These are phyloP conservation scores for Raffaelea arxii DNA, from an alignment of 2,329 filamentous ascomycete genomes.

Conservation along the genomic window DNA sequence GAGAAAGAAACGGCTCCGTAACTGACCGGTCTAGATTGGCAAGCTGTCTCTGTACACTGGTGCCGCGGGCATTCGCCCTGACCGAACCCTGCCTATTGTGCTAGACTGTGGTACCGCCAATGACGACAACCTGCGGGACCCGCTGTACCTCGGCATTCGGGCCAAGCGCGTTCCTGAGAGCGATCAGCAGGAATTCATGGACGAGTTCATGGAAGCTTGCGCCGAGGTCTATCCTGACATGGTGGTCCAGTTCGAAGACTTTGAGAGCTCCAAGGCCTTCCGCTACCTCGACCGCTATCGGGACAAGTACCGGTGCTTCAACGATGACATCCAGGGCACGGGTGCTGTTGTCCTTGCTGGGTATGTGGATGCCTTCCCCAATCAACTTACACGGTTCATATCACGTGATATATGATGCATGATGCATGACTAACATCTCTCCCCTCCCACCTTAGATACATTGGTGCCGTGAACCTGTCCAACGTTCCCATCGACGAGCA, in stretches of 20 bases:
- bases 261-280: slow-evolving; percentile 88
- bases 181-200: slow-evolving; percentile 84
- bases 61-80: slow-evolving; percentile 87
- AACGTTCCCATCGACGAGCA: slow-evolving; percentile 82
- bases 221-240: slow-evolving; percentile 60
- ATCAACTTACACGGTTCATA: slow-evolving; percentile 2
- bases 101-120: slow-evolving; percentile 59
- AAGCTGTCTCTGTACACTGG: slow-evolving; percentile 93
- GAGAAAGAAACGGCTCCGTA: too few relatives aligned
- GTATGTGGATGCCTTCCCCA: slow-evolving; percentile 27
- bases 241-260: slow-evolving; percentile 92
- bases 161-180: slow-evolving; percentile 68
- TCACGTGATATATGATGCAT: background rate
- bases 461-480: slow-evolving; percentile 70
- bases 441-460: slow-evolving; percentile 39
- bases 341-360: slow-evolving; percentile 89
- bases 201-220: slow-evolving; percentile 91
- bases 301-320: slow-evolving; percentile 87
- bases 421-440: background rate
- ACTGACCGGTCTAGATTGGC: slow-evolving; percentile 50
- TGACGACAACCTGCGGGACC: slow-evolving; percentile 55
- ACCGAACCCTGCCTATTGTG: slow-evolving; percentile 66
- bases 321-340: slow-evolving; percentile 96
- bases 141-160: slow-evolving; percentile 82
- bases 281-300: slow-evolving; percentile 85